These are phyloP conservation scores for Mucor irregularis DNA, from an alignment of 371 early-diverging fungal genomes.

Conservation along the genomic window DNA sequence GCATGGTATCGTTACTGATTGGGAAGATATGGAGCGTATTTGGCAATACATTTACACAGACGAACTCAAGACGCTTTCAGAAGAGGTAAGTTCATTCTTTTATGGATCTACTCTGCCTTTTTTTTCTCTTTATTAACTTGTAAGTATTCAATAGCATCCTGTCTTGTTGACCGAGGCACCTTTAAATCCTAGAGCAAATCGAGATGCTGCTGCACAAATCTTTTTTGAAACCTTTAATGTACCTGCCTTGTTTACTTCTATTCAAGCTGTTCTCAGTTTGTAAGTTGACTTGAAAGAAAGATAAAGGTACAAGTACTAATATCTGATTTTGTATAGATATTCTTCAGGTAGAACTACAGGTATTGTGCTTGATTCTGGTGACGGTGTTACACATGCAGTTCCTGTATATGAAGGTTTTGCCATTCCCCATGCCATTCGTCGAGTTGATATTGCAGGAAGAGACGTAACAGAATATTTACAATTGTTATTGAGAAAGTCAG, in stretches of 20 bases:
- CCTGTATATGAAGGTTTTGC: slow-evolving; percentile 98
- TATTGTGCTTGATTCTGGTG: slow-evolving; percentile 85
- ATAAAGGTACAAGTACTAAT: background rate
- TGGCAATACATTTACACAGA: slow-evolving; percentile 95
- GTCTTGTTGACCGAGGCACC: slow-evolving; percentile 95
- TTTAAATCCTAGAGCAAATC: slow-evolving; percentile 84
- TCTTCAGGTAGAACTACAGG: slow-evolving; percentile 97
- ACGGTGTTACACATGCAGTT: slow-evolving; percentile 93
- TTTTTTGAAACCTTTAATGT: slow-evolving; percentile 98
- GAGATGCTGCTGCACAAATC: slow-evolving; percentile 92
- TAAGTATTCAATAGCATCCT: slow-evolving; percentile 92
- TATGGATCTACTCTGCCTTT: background rate
- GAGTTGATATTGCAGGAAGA: slow-evolving; percentile 92
- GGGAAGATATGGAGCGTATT: slow-evolving; percentile 97
- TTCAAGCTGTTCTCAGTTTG: slow-evolving; percentile 94
- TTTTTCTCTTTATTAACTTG: too few species aligned
- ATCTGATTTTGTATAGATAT: slow-evolving; percentile 59
- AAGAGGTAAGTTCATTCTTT: slow-evolving; percentile 73
- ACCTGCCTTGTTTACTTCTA: slow-evolving; percentile 91
- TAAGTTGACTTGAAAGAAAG: slow-evolving; percentile 43
- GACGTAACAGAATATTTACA: slow-evolving; percentile 92
- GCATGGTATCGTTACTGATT: slow-evolving; percentile 95
- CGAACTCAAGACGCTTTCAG: slow-evolving; percentile 90
- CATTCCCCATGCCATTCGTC: slow-evolving; percentile 88
- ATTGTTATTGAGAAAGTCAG: slow-evolving; percentile 83